Evolutionary conservation across 805 yeast genomes (phyloP).

Genomic region (Dipodascus albidus): DNA sequence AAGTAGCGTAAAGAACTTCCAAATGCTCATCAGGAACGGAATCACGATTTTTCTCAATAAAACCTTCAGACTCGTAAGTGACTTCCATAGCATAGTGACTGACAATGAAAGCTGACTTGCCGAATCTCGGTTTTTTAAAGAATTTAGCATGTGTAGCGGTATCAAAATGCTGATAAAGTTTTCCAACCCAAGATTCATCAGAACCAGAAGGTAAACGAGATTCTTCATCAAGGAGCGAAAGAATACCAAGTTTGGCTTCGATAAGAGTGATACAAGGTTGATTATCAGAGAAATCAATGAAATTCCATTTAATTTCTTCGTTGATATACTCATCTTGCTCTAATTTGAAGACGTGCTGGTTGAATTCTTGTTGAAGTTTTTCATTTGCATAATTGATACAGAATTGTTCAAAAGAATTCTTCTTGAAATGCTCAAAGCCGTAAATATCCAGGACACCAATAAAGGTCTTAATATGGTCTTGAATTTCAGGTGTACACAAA

Average conservation of each 20-base stretch:
- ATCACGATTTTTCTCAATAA: slow-evolving; percentile 93
- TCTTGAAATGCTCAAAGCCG: slow-evolving; percentile 93
- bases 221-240: slow-evolving; percentile 87
- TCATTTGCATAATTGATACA: slow-evolving; percentile 96
- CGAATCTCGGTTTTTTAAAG: slow-evolving; percentile 89
- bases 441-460: slow-evolving; percentile 96
- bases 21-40: slow-evolving; percentile 94
- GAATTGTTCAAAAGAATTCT: slow-evolving; percentile 92
- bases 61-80: slow-evolving; percentile 83
- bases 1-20: slow-evolving; percentile 64
- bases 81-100: slow-evolving; percentile 94
- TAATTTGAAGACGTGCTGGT: slow-evolving; percentile 91
- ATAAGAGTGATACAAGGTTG: slow-evolving; percentile 93
- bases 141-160: slow-evolving; percentile 65
- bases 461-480: slow-evolving; percentile 49
- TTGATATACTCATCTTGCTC: slow-evolving; percentile 92
- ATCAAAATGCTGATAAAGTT: slow-evolving; percentile 75
- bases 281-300: slow-evolving; percentile 90
- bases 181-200: slow-evolving; percentile 85
- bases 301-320: slow-evolving; percentile 93
- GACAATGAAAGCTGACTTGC: slow-evolving; percentile 81
- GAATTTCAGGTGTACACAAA: slow-evolving; percentile 64
- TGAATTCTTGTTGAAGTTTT: slow-evolving; percentile 93
- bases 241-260: slow-evolving; percentile 78
- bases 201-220: slow-evolving; percentile 88